phyloP scores from a whole-genome alignment of 164 flowering plant species.

The Platanus orientalis region DNA sequence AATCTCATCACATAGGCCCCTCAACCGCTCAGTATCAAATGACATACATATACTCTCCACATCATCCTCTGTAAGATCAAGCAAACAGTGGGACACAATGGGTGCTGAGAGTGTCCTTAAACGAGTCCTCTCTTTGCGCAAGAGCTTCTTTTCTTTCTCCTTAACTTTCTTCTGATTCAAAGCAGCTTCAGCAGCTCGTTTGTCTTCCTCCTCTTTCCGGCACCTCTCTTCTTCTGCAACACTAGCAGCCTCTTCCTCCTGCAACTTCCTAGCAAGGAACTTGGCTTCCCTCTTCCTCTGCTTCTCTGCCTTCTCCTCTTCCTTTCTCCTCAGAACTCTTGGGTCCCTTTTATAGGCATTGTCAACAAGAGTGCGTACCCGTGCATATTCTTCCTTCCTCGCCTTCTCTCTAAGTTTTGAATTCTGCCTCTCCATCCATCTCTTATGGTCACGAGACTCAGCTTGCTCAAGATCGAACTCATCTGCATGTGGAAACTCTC shows the following conservation, averaged over 20 bases:
- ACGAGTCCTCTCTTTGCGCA: constrained; percentile 79
- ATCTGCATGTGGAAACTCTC: constrained; percentile 91
- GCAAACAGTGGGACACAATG: constrained; percentile 28
- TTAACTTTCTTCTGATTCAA: constrained; percentile 52
- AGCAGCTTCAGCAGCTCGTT: constrained; percentile 64
- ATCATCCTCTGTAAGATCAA: constrained; percentile 46
- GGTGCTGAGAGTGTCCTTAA: constrained; percentile 62
- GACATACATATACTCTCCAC: constrained; percentile 70
- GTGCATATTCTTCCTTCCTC: constrained; percentile 77
- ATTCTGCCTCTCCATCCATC: constrained; percentile 99
- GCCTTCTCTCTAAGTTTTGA: constrained; percentile 84
- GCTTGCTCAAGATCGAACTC: constrained; percentile 93
- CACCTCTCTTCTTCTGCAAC: constrained; percentile 70
- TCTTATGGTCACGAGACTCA: constrained; percentile 89
- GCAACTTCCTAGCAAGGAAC: constrained; percentile 59
- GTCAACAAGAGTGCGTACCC: constrained; percentile 80
- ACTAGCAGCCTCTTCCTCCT: constrained; percentile 86
- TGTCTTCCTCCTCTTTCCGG: constrained; percentile 68
- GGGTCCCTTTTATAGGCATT: constrained; percentile 90
- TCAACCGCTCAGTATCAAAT: constrained; percentile 52
- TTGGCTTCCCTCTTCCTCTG: constrained; percentile 77
- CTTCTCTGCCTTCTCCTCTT: constrained; percentile 75
- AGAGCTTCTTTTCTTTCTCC: constrained; percentile 66
- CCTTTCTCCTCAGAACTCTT: constrained; percentile 67
- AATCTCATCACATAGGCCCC: constrained; percentile 56